Base-by-base conservation (phyloP, 768 basidiomycete species). In the Mycena amicta region DNA sequence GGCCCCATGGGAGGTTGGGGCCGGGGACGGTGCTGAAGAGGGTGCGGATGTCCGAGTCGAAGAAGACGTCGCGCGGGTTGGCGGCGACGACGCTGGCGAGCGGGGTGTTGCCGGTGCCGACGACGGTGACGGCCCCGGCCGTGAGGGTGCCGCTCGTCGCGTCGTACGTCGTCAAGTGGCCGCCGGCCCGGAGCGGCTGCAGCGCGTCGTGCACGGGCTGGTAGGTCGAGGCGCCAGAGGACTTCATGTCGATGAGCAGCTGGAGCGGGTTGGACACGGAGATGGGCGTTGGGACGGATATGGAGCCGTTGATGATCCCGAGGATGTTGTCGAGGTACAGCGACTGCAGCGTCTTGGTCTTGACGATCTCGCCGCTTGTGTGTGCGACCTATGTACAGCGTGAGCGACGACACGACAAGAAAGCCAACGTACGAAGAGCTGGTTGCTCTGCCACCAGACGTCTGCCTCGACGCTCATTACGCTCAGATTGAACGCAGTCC, bases 381-480 rank as follows among this genome's bases (percentile, higher is more conserved):
- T 76, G 75, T 1, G 73, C 76, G 29, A 76, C 64, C 74, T 76
- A 39, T 16, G 31, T 8, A 15, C 45, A 25, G n/a, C n/a, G 43
- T 53, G 13, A 22, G 20, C 22, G 15, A 30, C 5, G 23, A 16
- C 29, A 25, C 4, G 6, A 8, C 20, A 22, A 6, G 4, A 30
- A 20, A 37, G 5, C 12, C 22, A 5, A 67, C 75, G 63, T 41
- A 74, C 75, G 43, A 67, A 74, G 8, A 78, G 67, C 20, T 72
- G 72, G 26, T 67, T 73, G 46, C 72, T 69, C 33, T 72, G 46
- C 26, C 75, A 66, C 68, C 65, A 76, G 2, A 78, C 74, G 59
- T 78, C 77, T 5, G 77, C 77, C 54, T 78, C 76, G 3, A 78
- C 74, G 64, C 77, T 78, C 43, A 66, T 66, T 4, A 77, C 74